Percentiles rank a stretch among this genome's conserved stretches.
phyloP scores from a whole-genome alignment of 2,329 filamentous ascomycete species.

The Sporothrix dimorphospora region DNA sequence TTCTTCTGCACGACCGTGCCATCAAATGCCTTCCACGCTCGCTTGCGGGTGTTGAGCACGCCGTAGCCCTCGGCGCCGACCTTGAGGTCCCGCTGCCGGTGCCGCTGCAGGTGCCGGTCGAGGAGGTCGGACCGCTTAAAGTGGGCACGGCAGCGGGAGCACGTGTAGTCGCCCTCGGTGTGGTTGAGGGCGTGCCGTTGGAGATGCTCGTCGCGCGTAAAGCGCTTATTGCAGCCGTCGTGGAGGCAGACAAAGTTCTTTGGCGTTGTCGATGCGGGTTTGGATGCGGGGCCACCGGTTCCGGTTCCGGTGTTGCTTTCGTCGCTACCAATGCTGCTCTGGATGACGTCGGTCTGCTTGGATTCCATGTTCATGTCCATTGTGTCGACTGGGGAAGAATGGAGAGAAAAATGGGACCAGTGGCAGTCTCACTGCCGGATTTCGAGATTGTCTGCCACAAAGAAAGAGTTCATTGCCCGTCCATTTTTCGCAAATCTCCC shows the following conservation, averaged over 20 bases:
- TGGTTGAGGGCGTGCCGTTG: constrained; percentile 80
- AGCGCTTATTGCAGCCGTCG: constrained; percentile 75
- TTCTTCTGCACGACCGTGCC: constrained; percentile 29
- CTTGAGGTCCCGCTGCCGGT: constrained; percentile 30
- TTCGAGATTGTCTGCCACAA: too few relatives aligned
- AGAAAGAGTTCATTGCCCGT: too few relatives aligned
- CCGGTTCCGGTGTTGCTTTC: too few relatives aligned
- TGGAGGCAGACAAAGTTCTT: constrained; percentile 30
- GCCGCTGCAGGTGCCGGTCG: constrained; percentile 31
- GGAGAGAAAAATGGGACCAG: too few relatives aligned
- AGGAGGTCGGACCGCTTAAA: constrained; percentile 34
- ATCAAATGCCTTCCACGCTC: constrained; percentile 31
- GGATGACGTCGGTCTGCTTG: too few relatives aligned
- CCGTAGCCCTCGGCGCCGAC: constrained; percentile 32
- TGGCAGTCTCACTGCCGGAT: too few relatives aligned
- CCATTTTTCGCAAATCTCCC: too few relatives aligned
- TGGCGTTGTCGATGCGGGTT: not conserved
- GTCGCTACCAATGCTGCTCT: too few relatives aligned
- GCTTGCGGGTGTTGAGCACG: constrained; percentile 32
- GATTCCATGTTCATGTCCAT: too few relatives aligned
- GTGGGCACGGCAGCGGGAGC: constrained; percentile 31
- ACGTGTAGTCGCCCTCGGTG: constrained; percentile 27
- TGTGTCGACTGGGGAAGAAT: too few relatives aligned
- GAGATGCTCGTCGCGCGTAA: constrained; percentile 79
- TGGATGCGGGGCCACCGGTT: too few relatives aligned